Base-by-base conservation (phyloP, 192 early-diverging fungal genomes). In the Lobosporangium transversale region DNA sequence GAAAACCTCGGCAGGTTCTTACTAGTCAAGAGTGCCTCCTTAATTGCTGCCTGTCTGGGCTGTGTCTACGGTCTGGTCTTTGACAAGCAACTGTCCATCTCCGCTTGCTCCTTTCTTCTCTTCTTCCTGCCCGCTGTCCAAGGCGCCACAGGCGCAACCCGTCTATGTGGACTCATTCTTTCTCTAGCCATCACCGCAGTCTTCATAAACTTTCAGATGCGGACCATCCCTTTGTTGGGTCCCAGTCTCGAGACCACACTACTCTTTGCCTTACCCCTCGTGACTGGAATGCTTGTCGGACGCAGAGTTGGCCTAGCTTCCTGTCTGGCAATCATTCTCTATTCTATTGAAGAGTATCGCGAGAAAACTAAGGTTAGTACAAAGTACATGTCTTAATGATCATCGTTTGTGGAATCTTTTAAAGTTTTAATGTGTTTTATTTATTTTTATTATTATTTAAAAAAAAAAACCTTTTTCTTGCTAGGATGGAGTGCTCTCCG, bases 111-210 rank as follows among this genome's bases (percentile, higher is more conserved):
- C 0, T 26, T 57, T 1, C 73, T 76, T 14, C 21, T 76, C 32
- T 67, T 76, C 59, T 67, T 67, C 42, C 58, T 76, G n/a, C 73
- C 73, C 6, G 73, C 73, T 5, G 29, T 76, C 21, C 73, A 76
- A 35, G 73, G 73, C 8, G 53, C 58, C 27, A 76, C 73, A 32
- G 73, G 64, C 3, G 73, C 73, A 9, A 67, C 73, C 10, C 63
- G 64, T 21, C 2, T 67, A 21, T 76, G 73, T 37, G 73, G 64
- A 18, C 29, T 76, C 0, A 32, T 66, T 18, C 48, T 76, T 2
- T 67, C 64, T 3, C 14, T 62, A 4, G 53, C 65, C 10, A 30
- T 76, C 11, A 44, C 48, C 1, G 27, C 59, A 12, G 40, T 67
- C 29, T 62, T 62, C 31, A n/a, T 66, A 23, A 62, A 47, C 37